Conservation (phyloP, 2,329 filamentous ascomycete genomes). For the Fusarium guadeloupense region DNA sequence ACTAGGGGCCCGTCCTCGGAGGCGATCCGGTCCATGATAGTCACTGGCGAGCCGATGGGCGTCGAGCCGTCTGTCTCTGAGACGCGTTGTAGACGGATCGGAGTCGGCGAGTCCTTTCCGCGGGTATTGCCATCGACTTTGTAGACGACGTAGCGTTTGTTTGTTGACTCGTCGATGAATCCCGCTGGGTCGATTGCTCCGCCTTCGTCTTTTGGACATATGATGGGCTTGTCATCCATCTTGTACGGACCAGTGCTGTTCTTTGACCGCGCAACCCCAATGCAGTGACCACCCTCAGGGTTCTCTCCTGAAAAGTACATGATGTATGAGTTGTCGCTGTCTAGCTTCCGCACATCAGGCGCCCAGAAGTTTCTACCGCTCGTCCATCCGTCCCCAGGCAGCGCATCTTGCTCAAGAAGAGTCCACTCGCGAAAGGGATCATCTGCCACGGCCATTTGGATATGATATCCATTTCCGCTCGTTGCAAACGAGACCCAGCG, state of each 20-base stretch:
- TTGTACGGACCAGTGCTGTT: slow-evolving; percentile 62
- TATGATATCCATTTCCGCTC: slow-evolving; percentile 57
- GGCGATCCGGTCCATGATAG: slow-evolving; percentile 56
- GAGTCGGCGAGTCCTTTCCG: slow-evolving; percentile 57
- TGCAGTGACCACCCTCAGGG: slow-evolving; percentile 60
- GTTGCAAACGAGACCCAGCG: slow-evolving; percentile 69
- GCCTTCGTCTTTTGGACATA: slow-evolving; percentile 62
- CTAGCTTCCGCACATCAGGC: slow-evolving; percentile 64
- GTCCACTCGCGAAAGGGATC: slow-evolving; percentile 59
- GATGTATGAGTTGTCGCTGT: slow-evolving; percentile 60
- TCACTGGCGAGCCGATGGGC: slow-evolving; percentile 58
- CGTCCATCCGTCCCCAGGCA: slow-evolving; percentile 66
- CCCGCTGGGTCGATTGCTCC: slow-evolving; percentile 71
- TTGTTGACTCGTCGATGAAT: slow-evolving; percentile 63
- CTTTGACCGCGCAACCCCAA: slow-evolving; percentile 64
- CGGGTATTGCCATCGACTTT: slow-evolving; percentile 72
- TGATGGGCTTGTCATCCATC: slow-evolving; percentile 57
- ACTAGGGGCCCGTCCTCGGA: slow-evolving; percentile 62
- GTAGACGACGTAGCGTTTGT: slow-evolving; percentile 67
- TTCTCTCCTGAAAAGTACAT: slow-evolving; percentile 67
- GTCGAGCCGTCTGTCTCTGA: slow-evolving; percentile 62
- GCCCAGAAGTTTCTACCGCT: slow-evolving; percentile 66
- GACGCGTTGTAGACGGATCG: slow-evolving; percentile 66
- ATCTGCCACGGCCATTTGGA: slow-evolving; percentile 63
- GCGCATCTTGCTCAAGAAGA: slow-evolving; percentile 60